A percentile compares a stretch with the other conserved stretches of the same genome.
Evolutionary conservation across 2,329 filamentous ascomycete genomes (phyloP).

Genomic region (Cercospora berteroae): DNA sequence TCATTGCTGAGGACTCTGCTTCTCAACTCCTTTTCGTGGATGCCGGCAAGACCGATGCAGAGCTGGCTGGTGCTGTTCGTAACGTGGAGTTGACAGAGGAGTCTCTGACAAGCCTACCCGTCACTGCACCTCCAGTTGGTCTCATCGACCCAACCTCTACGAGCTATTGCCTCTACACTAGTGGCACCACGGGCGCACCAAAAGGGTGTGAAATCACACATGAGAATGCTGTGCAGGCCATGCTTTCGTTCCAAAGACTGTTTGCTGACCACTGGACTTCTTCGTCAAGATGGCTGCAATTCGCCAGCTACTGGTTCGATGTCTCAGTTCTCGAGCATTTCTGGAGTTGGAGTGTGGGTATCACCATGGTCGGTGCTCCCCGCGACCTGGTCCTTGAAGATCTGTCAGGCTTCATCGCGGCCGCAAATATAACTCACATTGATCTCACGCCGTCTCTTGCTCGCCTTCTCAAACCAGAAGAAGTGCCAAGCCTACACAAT

Average conservation of each 20-base stretch:
- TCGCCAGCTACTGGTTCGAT: constrained; percentile 92
- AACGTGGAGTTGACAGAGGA: constrained; percentile 22
- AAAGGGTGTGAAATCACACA: constrained; percentile 89
- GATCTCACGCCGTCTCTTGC: constrained; percentile 88
- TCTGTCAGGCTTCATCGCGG: constrained; percentile 68
- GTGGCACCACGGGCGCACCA: constrained; percentile 79
- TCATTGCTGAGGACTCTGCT: constrained; percentile 72
- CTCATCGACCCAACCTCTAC: constrained; percentile 52
- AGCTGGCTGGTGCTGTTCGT: constrained; percentile 14
- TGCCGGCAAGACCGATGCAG: constrained; percentile 13
- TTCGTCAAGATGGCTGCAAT: constrained; percentile 80
- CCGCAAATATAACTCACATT: constrained; percentile 78
- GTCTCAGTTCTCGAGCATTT: constrained; percentile 92
- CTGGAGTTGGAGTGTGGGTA: constrained; percentile 91
- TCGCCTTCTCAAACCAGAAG: constrained; percentile 70
- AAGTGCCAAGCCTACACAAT: constrained; percentile 73
- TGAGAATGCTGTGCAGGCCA: constrained; percentile 82
- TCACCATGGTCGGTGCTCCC: constrained; percentile 77
- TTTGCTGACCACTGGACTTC: constrained; percentile 73
- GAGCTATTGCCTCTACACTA: constrained; percentile 84
- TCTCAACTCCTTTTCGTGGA: constrained; percentile 52
- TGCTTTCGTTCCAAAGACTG: constrained; percentile 78
- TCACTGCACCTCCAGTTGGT: constrained; percentile 39
- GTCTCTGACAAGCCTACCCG: constrained; percentile 21
- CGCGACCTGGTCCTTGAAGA: constrained; percentile 85